Base-by-base conservation (phyloP, 2,329 filamentous ascomycete genomes). In the Aspergillus tubingensis region DNA sequence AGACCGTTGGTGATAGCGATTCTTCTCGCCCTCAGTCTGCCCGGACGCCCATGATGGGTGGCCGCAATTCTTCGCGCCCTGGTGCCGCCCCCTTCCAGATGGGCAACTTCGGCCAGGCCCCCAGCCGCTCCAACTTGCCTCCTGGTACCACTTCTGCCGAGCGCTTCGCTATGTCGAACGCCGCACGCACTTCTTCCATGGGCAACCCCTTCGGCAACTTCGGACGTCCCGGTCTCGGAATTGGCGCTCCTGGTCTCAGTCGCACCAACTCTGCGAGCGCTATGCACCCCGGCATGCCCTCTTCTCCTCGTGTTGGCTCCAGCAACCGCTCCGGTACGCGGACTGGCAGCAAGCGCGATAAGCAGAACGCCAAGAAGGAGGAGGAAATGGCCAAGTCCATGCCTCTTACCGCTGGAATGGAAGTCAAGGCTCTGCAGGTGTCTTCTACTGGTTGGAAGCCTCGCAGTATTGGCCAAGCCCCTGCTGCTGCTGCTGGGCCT, bases 361-460 rank as follows among this genome's bases (percentile, higher is more conserved):
- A 83, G 66, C 72, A 76, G 15, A 66, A 73, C 8, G 81, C 80
- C 71, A 83, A 81, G 62, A 89, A 92, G 67, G 80, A 84, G 55
- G 85, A 86, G 36, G 86, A 92, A 74, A 83, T 86, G 72, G 88
- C 90, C 74, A 92, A 92, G 83, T 87, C 86, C 66, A 97, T 98
- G 92, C 94, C 95, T 73, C 86, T 98, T 65, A 97, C 94, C 61
- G 87, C 88, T 61, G 89, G 90, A 67, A 83, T 86, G 81, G 91
- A 96, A 1, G 79, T 99, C 65, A 91, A 94, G 81, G 88, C 90
- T 54, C 90, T 98, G 54, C 81, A 86, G 61, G 79, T 87, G 44
- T 89, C 92, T 0, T 67, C 85, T n/a, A 85, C 80, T 59, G 94
- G 95, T 54, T 99, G 95, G 95, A 96, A 96, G 81, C 91, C 95